Base-by-base conservation (phyloP, 2,329 filamentous ascomycete species). In the Teratosphaeria pseudoeucalypti region DNA sequence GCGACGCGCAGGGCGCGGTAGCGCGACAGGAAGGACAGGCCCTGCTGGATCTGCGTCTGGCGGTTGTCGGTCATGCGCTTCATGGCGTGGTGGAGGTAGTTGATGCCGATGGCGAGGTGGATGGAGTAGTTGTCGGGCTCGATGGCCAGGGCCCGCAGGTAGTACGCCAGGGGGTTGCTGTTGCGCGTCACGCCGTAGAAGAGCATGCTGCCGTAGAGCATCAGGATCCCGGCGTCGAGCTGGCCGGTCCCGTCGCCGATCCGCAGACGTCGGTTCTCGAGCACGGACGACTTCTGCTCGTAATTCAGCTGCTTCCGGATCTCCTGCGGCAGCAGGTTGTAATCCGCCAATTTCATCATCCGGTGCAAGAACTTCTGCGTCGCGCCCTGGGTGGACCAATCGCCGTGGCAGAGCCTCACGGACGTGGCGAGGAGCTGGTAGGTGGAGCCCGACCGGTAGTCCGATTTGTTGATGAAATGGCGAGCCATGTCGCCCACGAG, bases 31-130 rank as follows among this genome's bases (percentile, higher is more conserved):
- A 96, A 96, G 0, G 86, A 79, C 56, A 96, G 81, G 0, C 91
- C 94, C 72, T 97, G 92, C 64, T 90, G 80, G 52, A 96, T 85
- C 49, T 91, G 83, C 69, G 89, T 92, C 70, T 97, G 92, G 1
- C 94, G 81, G 71, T 97, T 97, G 55, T 92, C 90, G 0, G 88
- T 86, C 72, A 95, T 90, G 2, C 92, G 83, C 73, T 97, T 96
- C 69, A 96, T 82, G 0, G 88, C 87, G 71, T 94, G 88, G 72
- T 96, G 90, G 47, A 96, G 83, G 72, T 96, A 97, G 34, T 87
- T 86, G 12, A 94, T 81, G 0, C 87, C 91, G 27, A 96, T 86
- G 66, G 84, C 88, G 11, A 99, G 81, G 63, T 90, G 87, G 63
- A 96, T 82, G 67, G 89, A 84, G 0, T 87, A 82, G 68, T 96